Evolutionary conservation across 352 stramenopile species (phyloP).

Genomic region (Pythium aphanidermatum): DNA sequence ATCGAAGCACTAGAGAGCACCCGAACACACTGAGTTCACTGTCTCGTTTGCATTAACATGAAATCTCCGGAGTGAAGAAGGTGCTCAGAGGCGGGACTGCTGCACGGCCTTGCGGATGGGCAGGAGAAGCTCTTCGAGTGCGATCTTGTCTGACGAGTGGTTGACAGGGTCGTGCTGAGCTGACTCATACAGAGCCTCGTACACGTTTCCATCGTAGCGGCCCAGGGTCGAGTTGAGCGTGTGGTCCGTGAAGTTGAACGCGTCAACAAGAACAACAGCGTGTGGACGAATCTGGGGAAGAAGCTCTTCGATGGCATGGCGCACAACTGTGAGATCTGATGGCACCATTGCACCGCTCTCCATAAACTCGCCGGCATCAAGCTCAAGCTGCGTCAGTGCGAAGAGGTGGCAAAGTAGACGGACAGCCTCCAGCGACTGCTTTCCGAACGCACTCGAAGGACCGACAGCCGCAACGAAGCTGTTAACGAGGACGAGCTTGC

Average conservation of each 20-base stretch:
- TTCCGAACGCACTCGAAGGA: conserved; percentile 22
- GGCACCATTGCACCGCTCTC: conserved; percentile 30
- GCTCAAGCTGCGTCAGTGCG: conserved; percentile 59
- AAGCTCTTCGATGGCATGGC: conserved; percentile 41
- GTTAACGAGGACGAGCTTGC: conserved; percentile 38
- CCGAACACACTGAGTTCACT: too few species aligned
- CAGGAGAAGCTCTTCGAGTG: conserved; percentile 49
- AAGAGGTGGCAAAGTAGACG: conserved; percentile 51
- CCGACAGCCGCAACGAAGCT: conserved; percentile 34
- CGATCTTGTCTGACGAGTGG: conserved; percentile 49
- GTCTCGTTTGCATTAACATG: too few species aligned
- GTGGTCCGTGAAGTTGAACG: conserved; percentile 80
- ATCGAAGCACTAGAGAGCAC: too few species aligned
- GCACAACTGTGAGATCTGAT: conserved; percentile 41
- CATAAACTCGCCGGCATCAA: conserved; percentile 42
- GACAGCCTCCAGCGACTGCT: conserved; percentile 29
- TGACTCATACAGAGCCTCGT: conserved; percentile 59
- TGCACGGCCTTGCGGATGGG: conserved; percentile 45
- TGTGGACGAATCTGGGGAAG: conserved; percentile 49
- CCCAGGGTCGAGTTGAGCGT: conserved; percentile 69
- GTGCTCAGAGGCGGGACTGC: too few species aligned
- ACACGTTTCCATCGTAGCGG: conserved; percentile 69
- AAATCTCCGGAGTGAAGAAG: too few species aligned
- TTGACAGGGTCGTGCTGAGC: conserved; percentile 63
- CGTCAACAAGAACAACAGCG: conserved; percentile 64